A percentile compares a stretch with the other conserved stretches of the same genome.
Conservation (phyloP, 2,329 filamentous ascomycete genomes). For the Aspergillus costaricaensis region DNA sequence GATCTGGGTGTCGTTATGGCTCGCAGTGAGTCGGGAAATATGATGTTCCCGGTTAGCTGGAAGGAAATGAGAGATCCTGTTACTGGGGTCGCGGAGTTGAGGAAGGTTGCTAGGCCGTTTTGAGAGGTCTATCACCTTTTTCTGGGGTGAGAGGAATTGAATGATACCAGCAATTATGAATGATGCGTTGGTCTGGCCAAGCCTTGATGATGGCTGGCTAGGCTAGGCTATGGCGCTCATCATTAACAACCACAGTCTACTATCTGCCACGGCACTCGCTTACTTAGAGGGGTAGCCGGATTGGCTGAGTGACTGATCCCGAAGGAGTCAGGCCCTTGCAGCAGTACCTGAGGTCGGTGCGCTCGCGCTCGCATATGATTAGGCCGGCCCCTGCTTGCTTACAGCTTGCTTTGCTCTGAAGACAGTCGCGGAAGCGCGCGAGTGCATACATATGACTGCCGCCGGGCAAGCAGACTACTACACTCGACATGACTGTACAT, state of each 20-base stretch:
- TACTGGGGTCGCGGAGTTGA: constrained; percentile 72
- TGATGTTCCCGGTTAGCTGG: constrained; percentile 93
- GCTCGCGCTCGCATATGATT: background rate
- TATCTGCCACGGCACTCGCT: background rate
- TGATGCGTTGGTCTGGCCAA: too few species aligned
- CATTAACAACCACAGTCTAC: too few species aligned
- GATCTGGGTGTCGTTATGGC: constrained; percentile 94
- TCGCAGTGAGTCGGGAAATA: constrained; percentile 79
- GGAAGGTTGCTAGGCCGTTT: constrained; percentile 93
- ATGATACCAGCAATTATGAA: background rate
- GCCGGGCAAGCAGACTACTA: background rate
- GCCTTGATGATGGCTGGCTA: too few species aligned
- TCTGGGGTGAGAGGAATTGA: constrained; percentile 6
- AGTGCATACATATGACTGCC: background rate
- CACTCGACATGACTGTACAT: background rate
- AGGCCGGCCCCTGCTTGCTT: background rate
- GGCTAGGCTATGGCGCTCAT: too few species aligned
- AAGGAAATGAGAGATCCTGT: constrained; percentile 86
- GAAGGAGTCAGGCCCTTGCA: background rate
- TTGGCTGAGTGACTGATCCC: background rate
- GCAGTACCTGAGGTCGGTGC: background rate
- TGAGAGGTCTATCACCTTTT: constrained; percentile 47
- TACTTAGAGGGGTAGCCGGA: background rate
- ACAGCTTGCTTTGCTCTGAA: background rate
- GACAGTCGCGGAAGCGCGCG: background rate